Percentiles rank a stretch among this genome's conserved stretches.
Evolutionary conservation across 306 rosid genomes (phyloP).

Genomic region (Abrus pulchellus): DNA sequence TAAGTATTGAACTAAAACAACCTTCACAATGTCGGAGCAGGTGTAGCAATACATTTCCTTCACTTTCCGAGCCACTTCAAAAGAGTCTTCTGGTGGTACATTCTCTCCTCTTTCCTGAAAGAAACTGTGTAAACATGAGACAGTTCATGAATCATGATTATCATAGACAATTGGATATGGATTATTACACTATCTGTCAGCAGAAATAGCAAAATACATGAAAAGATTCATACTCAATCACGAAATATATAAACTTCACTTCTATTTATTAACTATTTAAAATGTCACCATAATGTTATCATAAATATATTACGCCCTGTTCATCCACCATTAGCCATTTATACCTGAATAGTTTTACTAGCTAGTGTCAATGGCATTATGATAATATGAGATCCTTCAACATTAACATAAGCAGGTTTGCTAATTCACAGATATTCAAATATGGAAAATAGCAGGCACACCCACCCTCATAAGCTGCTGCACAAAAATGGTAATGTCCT

Average conservation of each 20-base stretch:
- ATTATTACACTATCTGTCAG: conserved; percentile 30
- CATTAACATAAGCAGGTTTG: neutral
- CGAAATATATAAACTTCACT: conserved; percentile 4
- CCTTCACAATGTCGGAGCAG: conserved; percentile 98
- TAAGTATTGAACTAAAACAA: conserved; percentile 43
- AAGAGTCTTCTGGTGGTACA: conserved; percentile 95
- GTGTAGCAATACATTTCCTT: conserved; percentile 98
- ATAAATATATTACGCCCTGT: conserved; percentile 7
- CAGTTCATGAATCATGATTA: conserved; percentile 45
- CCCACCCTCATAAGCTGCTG: conserved; percentile 99
- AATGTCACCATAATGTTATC: neutral
- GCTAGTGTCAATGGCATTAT: neutral
- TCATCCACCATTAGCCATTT: conserved; percentile 29
- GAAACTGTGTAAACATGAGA: conserved; percentile 45
- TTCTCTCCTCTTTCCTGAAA: conserved; percentile 99
- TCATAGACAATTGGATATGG: conserved; percentile 31
- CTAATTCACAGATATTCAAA: conserved; percentile 17
- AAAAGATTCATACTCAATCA: no score
- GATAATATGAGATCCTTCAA: conserved; percentile 14
- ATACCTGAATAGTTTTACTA: conserved; percentile 22
- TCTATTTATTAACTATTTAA: neutral
- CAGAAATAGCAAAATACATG: conserved; percentile 17
- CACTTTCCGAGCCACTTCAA: conserved; percentile 98
- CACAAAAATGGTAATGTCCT: conserved; percentile 89
- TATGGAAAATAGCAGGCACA: conserved; percentile 34